Conservation (phyloP, 108 stramenopile species). For the Bacterosira constricta region DNA sequence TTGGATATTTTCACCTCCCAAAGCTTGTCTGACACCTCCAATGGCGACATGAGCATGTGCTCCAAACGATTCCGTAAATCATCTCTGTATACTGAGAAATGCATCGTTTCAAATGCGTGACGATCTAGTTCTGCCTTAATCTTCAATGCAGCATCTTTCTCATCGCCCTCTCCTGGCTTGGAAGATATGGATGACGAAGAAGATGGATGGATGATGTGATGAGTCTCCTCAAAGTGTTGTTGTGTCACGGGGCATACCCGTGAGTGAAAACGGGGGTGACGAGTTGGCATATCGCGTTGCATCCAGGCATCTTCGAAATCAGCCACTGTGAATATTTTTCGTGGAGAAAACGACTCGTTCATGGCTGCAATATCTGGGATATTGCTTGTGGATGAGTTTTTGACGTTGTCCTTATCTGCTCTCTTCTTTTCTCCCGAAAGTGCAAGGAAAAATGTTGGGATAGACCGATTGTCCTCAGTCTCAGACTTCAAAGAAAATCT, state of each 20-base stretch:
- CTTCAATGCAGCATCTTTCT: background rate
- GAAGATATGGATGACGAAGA: too few species aligned
- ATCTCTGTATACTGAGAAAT: slow-evolving; percentile 58
- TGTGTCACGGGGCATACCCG: slow-evolving; percentile 34
- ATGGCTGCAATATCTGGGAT: too few species aligned
- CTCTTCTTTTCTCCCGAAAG: slow-evolving; percentile 52
- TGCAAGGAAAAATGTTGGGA: slow-evolving; percentile 74
- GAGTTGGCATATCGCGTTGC: slow-evolving; percentile 47
- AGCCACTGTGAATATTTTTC: slow-evolving; percentile 43
- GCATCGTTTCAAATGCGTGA: slow-evolving; percentile 61
- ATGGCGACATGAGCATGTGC: slow-evolving; percentile 55
- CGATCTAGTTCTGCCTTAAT: slow-evolving; percentile 50
- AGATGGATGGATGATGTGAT: slow-evolving; percentile 24
- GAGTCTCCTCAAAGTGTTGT: slow-evolving; percentile 51
- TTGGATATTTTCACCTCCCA: slow-evolving; percentile 59
- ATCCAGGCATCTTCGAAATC: slow-evolving; percentile 68
- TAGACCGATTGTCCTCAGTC: slow-evolving; percentile 66
- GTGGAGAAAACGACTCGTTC: background rate
- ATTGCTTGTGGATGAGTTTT: too few species aligned
- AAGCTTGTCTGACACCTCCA: slow-evolving; percentile 58
- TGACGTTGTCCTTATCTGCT: too few species aligned
- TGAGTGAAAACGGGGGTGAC: slow-evolving; percentile 71
- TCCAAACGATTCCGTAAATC: slow-evolving; percentile 70
- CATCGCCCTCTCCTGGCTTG: slow-evolving; percentile 2
- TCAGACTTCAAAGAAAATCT: slow-evolving; percentile 75